A percentile compares a stretch with the other conserved stretches of the same genome.
phyloP scores from a whole-genome alignment of 2,329 filamentous ascomycete species.

The Elsinoe ampelina region DNA sequence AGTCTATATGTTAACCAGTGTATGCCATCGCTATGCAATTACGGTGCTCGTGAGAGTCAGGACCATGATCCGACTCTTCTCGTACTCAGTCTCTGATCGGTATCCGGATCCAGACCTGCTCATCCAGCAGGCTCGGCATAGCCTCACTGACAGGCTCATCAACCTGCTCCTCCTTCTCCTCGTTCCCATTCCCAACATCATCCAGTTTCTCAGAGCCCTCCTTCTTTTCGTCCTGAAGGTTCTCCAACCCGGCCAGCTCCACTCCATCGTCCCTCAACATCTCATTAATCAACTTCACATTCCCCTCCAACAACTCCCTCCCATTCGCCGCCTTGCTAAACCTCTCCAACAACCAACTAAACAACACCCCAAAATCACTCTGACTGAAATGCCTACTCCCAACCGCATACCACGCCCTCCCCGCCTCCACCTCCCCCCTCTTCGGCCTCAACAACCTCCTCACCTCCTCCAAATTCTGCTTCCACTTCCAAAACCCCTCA shows the following conservation, averaged over 20 bases:
- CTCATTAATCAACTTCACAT: conserved; percentile 75
- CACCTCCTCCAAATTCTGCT: conserved; percentile 59
- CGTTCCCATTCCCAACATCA: neutral
- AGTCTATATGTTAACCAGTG: too few relatives aligned
- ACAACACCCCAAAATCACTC: conserved; percentile 74
- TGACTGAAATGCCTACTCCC: conserved; percentile 68
- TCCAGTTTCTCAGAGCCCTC: neutral
- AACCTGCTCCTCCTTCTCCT: neutral
- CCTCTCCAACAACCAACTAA: conserved; percentile 54
- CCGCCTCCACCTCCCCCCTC: conserved; percentile 21
- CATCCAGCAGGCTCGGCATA: neutral
- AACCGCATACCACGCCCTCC: conserved; percentile 66
- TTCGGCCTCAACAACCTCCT: conserved; percentile 47
- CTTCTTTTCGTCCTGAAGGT: neutral
- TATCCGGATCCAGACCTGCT: conserved; percentile 7
- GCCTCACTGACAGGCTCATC: conserved; percentile 3
- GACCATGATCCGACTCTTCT: neutral
- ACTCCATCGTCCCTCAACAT: conserved; percentile 43
- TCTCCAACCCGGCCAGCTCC: conserved; percentile 28
- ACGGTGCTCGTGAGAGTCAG: neutral
- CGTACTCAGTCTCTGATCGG: neutral
- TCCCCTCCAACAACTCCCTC: conserved; percentile 70
- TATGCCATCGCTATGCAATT: too few relatives aligned
- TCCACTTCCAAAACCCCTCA: conserved; percentile 71
- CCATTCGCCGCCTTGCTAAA: conserved; percentile 53